Percentiles rank a stretch among this genome's conserved stretches.
These are phyloP conservation scores for Citrus sinensis DNA, from an alignment of 345 rosid species.

Conservation along the genomic window DVS_A1.0 CM039166.1:26044001-26044500, in stretches of 20 bases:
- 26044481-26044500: slow-evolving; percentile 12
- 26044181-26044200: background rate
- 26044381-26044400: slow-evolving; percentile 7
- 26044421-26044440: slow-evolving; percentile 34
- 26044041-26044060: slow-evolving; percentile 26
- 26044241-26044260: background rate
- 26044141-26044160: background rate
- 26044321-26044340: slow-evolving; percentile 35
- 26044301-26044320: slow-evolving; percentile 41
- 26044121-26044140: background rate
- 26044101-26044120: slow-evolving; percentile 6
- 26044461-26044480: slow-evolving; percentile 1
- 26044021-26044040: slow-evolving; percentile 25
- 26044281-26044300: slow-evolving; percentile 41
- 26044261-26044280: background rate
- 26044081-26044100: slow-evolving; percentile 24
- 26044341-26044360: slow-evolving; percentile 20
- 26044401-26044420: slow-evolving; percentile 22
- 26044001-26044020: background rate
- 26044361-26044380: background rate
- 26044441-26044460: background rate
- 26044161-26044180: background rate
- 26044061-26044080: slow-evolving; percentile 9
- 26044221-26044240: background rate
- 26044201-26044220: background rate